Conservation (phyloP, 1,139 yeast species). For the Magnusiomyces clavatus region DNA sequence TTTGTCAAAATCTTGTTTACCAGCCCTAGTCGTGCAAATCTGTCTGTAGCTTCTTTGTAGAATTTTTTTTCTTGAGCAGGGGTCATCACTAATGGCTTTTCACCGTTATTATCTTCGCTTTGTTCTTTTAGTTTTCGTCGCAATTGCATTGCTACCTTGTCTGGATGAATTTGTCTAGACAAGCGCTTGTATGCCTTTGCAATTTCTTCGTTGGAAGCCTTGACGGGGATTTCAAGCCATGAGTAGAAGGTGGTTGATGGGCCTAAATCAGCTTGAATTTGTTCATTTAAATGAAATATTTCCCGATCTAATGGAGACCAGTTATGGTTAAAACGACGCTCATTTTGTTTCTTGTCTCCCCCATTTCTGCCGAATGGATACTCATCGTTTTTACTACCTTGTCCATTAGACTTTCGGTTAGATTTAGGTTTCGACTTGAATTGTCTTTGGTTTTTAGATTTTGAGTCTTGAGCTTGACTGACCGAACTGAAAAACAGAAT, state of each 20-base stretch:
- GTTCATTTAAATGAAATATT: constrained; percentile 67
- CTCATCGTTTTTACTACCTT: no score
- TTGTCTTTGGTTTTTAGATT: no score
- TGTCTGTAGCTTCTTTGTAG: constrained; percentile 39
- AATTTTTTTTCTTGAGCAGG: constrained; percentile 35
- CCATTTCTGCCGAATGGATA: no score
- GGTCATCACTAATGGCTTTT: not conserved
- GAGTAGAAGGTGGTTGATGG: constrained; percentile 55
- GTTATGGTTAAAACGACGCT: constrained; percentile 3
- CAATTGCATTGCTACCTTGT: constrained; percentile 40
- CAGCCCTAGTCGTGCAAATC: constrained; percentile 66
- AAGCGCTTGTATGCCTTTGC: constrained; percentile 64
- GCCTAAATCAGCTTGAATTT: constrained; percentile 56
- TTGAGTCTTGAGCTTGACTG: no score
- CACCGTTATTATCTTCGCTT: not conserved
- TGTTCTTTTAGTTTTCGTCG: not conserved
- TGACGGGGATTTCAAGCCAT: constrained; percentile 30
- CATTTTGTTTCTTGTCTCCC: no score
- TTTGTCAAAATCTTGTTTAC: constrained; percentile 68
- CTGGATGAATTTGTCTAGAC: constrained; percentile 75
- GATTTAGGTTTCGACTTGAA: no score
- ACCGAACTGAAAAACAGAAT: no score
- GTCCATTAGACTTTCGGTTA: no score
- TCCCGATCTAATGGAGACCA: constrained; percentile 67
- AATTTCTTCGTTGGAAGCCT: constrained; percentile 53